These are phyloP conservation scores for Copromyces sp. DNA, from an alignment of 495 filamentous ascomycete species.

Conservation along the genomic window DNA sequence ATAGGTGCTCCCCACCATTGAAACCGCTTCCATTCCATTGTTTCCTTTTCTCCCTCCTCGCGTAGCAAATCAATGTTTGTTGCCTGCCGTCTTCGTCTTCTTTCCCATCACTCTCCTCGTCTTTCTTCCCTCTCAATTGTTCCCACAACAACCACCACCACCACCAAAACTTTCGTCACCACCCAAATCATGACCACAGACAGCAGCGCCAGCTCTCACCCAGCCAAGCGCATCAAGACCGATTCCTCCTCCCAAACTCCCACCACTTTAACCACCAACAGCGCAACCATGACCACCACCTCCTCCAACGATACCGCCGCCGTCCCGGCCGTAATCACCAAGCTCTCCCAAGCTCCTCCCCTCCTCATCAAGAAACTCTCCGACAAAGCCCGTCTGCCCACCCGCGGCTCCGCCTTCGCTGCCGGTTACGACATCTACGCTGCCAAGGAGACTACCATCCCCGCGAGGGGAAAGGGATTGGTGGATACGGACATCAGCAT, in stretches of 20 bases:
- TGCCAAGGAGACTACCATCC: constrained; percentile 61
- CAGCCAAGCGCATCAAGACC: constrained; percentile 40
- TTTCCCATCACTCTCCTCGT: not conserved
- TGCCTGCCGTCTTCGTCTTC: not conserved
- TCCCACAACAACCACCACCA: not conserved
- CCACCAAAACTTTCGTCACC: constrained; percentile 19
- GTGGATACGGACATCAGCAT: constrained; percentile 88
- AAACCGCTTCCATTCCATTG: not conserved
- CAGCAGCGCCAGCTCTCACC: constrained; percentile 36
- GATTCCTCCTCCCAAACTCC: constrained; percentile 7
- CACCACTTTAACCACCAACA: constrained; percentile 4
- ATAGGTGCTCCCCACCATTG: not conserved
- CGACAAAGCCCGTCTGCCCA: constrained; percentile 61
- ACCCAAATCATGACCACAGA: constrained; percentile 47
- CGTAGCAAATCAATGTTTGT: not conserved
- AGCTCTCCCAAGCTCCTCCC: constrained; percentile 34
- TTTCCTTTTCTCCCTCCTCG: not conserved
- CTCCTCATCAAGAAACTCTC: constrained; percentile 82
- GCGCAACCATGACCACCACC: constrained; percentile 8
- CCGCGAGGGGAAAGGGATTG: constrained; percentile 69
- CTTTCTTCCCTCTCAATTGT: not conserved
- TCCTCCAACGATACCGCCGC: constrained; percentile 23
- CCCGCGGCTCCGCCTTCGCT: constrained; percentile 76
- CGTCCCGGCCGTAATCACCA: constrained; percentile 26
- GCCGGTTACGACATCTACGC: constrained; percentile 89